phyloP scores from a whole-genome alignment of 148 eudicot genomes.

The Rhododendron ferrugineum region DNA sequence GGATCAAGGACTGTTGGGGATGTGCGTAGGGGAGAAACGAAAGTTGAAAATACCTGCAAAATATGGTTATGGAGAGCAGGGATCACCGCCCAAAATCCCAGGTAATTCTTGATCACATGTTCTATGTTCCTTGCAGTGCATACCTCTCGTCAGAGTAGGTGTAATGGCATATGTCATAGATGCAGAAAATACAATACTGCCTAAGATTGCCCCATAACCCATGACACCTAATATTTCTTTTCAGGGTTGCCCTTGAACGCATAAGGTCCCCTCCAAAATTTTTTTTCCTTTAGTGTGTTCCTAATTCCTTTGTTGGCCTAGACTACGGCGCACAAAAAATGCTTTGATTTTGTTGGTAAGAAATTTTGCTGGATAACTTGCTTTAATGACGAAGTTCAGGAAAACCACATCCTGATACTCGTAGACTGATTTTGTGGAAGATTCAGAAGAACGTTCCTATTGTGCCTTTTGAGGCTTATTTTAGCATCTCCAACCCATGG shows the following conservation, averaged over 20 bases:
- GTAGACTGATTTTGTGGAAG: neutral
- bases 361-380: neutral
- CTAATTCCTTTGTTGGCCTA: neutral
- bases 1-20: slow-evolving; percentile 96
- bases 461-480: neutral
- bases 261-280: neutral
- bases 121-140: neutral
- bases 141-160: neutral
- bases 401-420: neutral
- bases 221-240: neutral
- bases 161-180: neutral
- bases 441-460: neutral
- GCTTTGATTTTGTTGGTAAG: neutral
- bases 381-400: neutral
- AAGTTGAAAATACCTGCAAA: slow-evolving; percentile 81
- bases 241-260: neutral
- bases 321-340: neutral
- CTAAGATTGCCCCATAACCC: neutral
- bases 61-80: slow-evolving; percentile 50
- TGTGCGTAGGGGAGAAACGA: slow-evolving; percentile 97
- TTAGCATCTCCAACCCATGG: neutral
- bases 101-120: slow-evolving; percentile 34
- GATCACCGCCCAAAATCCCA: slow-evolving; percentile 94
- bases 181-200: neutral
- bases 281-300: neutral